Conservation (phyloP, 169 alveolate species). For the Cyclospora cayetanensis region DNA sequence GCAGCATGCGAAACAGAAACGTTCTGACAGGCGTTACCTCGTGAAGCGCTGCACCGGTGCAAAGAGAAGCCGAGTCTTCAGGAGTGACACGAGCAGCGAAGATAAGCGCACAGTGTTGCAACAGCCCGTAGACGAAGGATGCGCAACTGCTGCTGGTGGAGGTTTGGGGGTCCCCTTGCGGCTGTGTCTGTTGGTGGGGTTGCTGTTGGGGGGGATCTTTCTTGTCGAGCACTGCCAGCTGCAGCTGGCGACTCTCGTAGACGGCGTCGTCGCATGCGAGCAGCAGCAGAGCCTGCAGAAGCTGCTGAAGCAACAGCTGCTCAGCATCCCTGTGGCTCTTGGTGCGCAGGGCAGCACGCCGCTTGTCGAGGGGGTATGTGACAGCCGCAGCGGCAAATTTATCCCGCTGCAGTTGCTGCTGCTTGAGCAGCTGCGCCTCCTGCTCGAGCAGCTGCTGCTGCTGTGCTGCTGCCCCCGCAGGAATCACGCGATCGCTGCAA, state of each 20-base stretch:
- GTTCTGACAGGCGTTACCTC: slow-evolving; percentile 66
- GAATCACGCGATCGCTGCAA: slow-evolving; percentile 37
- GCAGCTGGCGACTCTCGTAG: slow-evolving; percentile 36
- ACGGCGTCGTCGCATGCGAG: slow-evolving; percentile 68
- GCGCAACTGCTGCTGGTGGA: slow-evolving; percentile 42
- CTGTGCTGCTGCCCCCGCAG: slow-evolving; percentile 22
- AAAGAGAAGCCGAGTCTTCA: background rate
- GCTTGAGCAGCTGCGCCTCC: background rate
- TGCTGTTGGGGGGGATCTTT: background rate
- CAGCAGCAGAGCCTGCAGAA: slow-evolving; percentile 60
- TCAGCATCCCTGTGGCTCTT: slow-evolving; percentile 54
- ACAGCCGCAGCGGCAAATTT: slow-evolving; percentile 53
- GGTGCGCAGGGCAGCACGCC: slow-evolving; percentile 59
- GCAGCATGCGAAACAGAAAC: no score
- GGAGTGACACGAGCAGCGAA: slow-evolving; percentile 60
- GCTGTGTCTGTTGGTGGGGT: slow-evolving; percentile 5
- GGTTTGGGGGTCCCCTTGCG: background rate
- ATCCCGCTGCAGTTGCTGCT: slow-evolving; percentile 61
- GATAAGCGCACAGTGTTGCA: slow-evolving; percentile 61
- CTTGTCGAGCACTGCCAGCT: background rate
- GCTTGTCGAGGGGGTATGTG: slow-evolving; percentile 6
- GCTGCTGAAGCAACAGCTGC: slow-evolving; percentile 59
- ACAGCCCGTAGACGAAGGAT: slow-evolving; percentile 6
- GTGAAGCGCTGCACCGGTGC: slow-evolving; percentile 46
- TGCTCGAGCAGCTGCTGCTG: slow-evolving; percentile 26